Conservation (phyloP, 1,284 basidiomycete genomes). For the Leccinum angustisporum region DNA sequence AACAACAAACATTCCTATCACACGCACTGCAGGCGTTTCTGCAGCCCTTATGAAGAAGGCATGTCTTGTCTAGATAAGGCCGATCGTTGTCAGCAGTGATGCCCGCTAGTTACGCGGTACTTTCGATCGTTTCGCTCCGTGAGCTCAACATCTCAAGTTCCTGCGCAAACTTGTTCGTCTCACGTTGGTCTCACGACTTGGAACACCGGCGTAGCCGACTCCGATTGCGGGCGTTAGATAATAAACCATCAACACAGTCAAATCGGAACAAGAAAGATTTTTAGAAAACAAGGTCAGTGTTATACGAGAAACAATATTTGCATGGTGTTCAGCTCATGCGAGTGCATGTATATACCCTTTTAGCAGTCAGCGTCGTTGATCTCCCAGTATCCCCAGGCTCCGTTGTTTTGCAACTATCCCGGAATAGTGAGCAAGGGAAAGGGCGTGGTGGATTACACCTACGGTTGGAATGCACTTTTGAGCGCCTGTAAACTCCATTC, state of each 20-base stretch:
- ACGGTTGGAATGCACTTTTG: slow-evolving; percentile 17
- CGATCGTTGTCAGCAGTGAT: neutral
- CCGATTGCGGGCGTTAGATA: too few species aligned
- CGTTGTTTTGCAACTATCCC: slow-evolving; percentile 6
- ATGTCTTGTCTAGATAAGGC: neutral
- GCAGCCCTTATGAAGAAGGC: neutral
- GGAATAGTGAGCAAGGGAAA: neutral
- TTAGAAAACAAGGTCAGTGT: neutral
- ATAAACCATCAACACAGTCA: neutral
- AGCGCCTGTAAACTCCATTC: slow-evolving; percentile 27
- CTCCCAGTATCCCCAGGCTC: slow-evolving; percentile 19
- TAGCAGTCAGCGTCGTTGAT: slow-evolving; percentile 12
- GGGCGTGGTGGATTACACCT: neutral
- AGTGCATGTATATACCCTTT: neutral
- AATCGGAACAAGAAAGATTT: neutral
- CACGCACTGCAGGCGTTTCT: neutral
- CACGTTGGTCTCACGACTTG: neutral
- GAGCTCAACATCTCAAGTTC: neutral
- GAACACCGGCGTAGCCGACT: neutral
- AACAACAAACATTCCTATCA: neutral
- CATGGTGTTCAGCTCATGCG: neutral
- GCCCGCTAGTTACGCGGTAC: neutral
- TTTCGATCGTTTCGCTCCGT: neutral
- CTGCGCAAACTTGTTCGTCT: neutral
- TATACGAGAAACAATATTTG: neutral